phyloP scores from a whole-genome alignment of 345 rosid species.

The Dipteronia sinensis region DNA sequence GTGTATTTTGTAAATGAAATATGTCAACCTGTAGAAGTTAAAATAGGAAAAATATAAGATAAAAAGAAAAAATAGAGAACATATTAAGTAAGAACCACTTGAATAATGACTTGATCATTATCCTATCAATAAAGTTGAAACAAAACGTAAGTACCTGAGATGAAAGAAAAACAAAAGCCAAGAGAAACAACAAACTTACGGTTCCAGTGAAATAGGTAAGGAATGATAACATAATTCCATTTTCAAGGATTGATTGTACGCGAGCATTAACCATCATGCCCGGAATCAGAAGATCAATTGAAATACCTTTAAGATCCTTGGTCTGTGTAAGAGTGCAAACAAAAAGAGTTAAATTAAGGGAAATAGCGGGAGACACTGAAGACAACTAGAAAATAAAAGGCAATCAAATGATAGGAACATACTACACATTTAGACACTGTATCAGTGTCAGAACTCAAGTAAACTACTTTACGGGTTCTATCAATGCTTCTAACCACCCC shows the following conservation, averaged over 20 bases:
- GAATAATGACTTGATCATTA: neutral
- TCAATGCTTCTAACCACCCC: constrained; percentile 77
- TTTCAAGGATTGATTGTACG: constrained; percentile 83
- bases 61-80: constrained; percentile 5
- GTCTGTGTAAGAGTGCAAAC: constrained; percentile 50
- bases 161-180: neutral
- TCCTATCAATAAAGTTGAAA: neutral
- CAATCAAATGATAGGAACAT: constrained; percentile 29
- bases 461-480: constrained; percentile 70
- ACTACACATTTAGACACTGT: constrained; percentile 77
- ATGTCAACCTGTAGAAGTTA: constrained; percentile 69
- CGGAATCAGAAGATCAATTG: constrained; percentile 90
- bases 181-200: constrained; percentile 48
- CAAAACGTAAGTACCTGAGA: neutral
- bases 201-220: constrained; percentile 94
- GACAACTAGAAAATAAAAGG: neutral
- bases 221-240: constrained; percentile 86
- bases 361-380: constrained; percentile 1
- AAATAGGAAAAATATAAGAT: constrained; percentile 18
- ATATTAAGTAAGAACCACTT: neutral
- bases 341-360: constrained; percentile 11
- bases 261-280: constrained; percentile 95
- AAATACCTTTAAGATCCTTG: constrained; percentile 85
- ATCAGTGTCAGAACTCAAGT: constrained; percentile 67
- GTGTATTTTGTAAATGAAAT: constrained; percentile 67